Base-by-base conservation (phyloP, 108 stramenopile genomes). In the Nannochloropsis salina region DNA sequence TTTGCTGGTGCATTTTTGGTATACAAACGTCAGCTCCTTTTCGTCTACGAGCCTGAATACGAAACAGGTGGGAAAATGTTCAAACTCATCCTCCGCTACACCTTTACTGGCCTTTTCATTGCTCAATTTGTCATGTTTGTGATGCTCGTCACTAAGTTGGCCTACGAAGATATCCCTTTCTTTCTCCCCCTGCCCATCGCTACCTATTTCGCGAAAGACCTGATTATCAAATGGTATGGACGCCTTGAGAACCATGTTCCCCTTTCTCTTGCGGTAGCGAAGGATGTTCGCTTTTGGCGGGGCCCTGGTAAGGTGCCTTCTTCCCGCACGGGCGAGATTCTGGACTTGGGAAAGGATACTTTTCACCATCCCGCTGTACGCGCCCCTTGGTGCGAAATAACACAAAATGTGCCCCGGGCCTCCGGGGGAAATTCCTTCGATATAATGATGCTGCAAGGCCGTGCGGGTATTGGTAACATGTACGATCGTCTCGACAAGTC, bases 1-100 rank as follows among this genome's bases (percentile, higher is more conserved):
- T 90, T 92, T 45, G n/a, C 82, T 40, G 81, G 80, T 9, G 88
- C 91, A n/a, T 84, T 80, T 42, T 4, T 92, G 44, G 45, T 90
- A 40, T 92, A 92, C 90, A 90, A 90, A 87, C 90, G 92, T 79
- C 91, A 92, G 85, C 81, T 92, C 83, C 86, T 91, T 18, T 92
- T 86, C 88, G 88, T 92, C 40, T 92, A 90, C 88, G 91, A 90
- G 51, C 90, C 90, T 43, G 44, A 90, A 41, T 89, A 86, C 51
- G 91, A 92, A 89, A 86, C 90, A 12, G 90, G 90, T 8, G 91
- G 91, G 9, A 83, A 86, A 1, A 86, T 87, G 61, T 92, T 88
- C 21, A 89, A 89, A 81, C 44, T 92, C n/a, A 89, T 87, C 51
- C 84, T 88, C 47, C 85, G 89, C 45, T 89, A 86, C 42, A 82